Base-by-base conservation (phyloP, 108 stramenopile genomes). In the Conticribra weissflogii region DNA sequence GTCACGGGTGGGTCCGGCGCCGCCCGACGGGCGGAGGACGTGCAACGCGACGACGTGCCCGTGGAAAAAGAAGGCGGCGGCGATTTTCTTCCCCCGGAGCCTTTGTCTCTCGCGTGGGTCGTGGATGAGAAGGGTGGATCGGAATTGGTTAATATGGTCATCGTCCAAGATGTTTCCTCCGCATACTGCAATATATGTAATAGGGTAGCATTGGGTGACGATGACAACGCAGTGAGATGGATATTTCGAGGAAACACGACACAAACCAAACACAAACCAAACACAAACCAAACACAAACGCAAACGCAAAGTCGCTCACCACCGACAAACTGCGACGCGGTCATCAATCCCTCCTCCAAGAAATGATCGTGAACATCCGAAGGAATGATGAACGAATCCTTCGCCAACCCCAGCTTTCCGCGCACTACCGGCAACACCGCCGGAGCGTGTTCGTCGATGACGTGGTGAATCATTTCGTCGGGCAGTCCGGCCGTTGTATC, bases 81-180 rank as follows among this genome's bases (percentile, higher is more conserved):
- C 88, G 25, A 83, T 54, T 46, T 76, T 81, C 27, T 51, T 46
- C 15, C 56, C 45, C 29, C 54, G 56, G 53, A 72, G 24, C 9
- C 48, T 25, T 36, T 61, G 53, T 2, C 54, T 30, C 22, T 63
- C 59, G 30, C 59, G 56, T 41, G 56, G 54, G 50, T 71, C 55
- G 18, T 31, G 24, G 33, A 36, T 29, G 1, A 68, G 27, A 5
- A 84, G 59, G 25, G 52, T 31, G 18, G 58, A 51, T 54, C 78
- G 63, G 30, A 87, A 71, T 31, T 49, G 31, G 21, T 54, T 28
- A n/a, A 89, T 33, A 61, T 90, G 88, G 27, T 59, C 63, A 28
- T 83, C 86, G 59, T 87, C 83, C 54, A 90, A 56, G 24, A 90
- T 71, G 57, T 87, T 90, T 1, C 88, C 88, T 12, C 88, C 88